phyloP scores from a whole-genome alignment of 2,329 filamentous ascomycete species.

The Mycocentrospora acerina region DNA sequence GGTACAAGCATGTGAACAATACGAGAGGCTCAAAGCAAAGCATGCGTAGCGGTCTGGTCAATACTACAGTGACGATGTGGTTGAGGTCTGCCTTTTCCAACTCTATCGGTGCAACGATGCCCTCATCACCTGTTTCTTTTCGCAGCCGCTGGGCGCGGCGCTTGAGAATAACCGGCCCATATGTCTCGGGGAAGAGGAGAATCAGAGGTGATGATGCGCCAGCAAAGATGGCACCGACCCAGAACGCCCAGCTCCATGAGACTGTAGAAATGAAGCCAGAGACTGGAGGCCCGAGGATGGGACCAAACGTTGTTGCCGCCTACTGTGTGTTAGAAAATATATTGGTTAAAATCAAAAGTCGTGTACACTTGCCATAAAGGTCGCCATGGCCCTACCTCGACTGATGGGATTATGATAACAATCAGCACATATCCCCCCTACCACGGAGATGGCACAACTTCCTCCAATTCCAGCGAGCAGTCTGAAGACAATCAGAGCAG shows the following conservation, averaged over 20 bases:
- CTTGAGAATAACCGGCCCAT: conserved; percentile 48
- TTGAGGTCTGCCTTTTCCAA: conserved; percentile 60
- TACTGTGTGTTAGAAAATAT: conserved; percentile 35
- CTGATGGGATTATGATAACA: conserved; percentile 58
- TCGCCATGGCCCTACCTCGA: conserved; percentile 33
- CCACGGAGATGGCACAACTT: conserved; percentile 58
- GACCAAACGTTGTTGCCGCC: conserved; percentile 66
- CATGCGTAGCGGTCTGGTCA: conserved; percentile 74
- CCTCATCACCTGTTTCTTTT: conserved; percentile 54
- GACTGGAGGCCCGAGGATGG: conserved; percentile 65
- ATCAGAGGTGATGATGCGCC: conserved; percentile 62
- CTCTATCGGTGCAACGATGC: conserved; percentile 63
- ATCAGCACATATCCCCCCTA: conserved; percentile 65
- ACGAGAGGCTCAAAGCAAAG: conserved; percentile 73
- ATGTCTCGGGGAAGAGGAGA: conserved; percentile 60
- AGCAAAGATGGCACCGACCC: conserved; percentile 69
- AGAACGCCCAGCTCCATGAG: conserved; percentile 71
- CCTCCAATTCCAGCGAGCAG: conserved; percentile 48
- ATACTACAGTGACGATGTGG: conserved; percentile 66
- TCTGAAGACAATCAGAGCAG: conserved; percentile 48
- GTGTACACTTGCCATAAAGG: conserved; percentile 27
- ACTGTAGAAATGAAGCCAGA: conserved; percentile 63
- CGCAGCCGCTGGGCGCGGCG: conserved; percentile 60
- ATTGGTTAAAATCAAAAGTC: not conserved
- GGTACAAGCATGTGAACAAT: conserved; percentile 67